These are phyloP conservation scores for grape (Vitis vinifera) DNA, from an alignment of 164 flowering plant species.

Conservation along the genomic window ASM3070453v1 NC_081812.1:21471001-21471500, in stretches of 20 bases:
- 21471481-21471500: neutral
- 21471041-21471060: slow-evolving; percentile 98
- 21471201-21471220: slow-evolving; percentile 81
- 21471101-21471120: slow-evolving; percentile 56
- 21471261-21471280: slow-evolving; percentile 52
- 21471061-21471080: slow-evolving; percentile 63
- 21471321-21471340: slow-evolving; percentile 73
- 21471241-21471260: slow-evolving; percentile 60
- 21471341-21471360: slow-evolving; percentile 55
- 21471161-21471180: neutral
- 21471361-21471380: slow-evolving; percentile 28
- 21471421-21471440: slow-evolving; percentile 44
- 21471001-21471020: slow-evolving; percentile 38
- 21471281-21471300: slow-evolving; percentile 45
- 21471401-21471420: slow-evolving; percentile 43
- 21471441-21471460: slow-evolving; percentile 20
- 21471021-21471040: slow-evolving; percentile 71
- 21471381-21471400: slow-evolving; percentile 53
- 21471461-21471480: slow-evolving; percentile 6
- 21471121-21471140: neutral
- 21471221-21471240: slow-evolving; percentile 48
- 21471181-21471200: neutral
- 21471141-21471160: neutral
- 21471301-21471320: slow-evolving; percentile 76
- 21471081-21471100: slow-evolving; percentile 69